phyloP scores from a whole-genome alignment of 2,329 filamentous ascomycete genomes.

The Fusarium goolgardi region DNA sequence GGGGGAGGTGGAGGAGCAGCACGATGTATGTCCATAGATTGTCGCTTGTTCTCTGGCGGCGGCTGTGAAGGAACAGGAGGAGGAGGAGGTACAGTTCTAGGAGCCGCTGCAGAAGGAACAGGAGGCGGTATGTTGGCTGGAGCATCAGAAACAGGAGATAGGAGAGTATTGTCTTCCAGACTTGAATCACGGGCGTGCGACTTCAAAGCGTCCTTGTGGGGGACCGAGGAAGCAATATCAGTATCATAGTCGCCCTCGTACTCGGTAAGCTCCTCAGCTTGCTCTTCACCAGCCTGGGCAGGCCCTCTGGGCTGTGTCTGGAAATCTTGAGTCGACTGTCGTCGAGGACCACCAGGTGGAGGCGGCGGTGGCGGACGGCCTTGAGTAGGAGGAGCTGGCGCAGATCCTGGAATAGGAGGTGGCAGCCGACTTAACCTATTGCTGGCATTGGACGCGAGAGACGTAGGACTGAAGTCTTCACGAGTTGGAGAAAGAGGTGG shows the following conservation, averaged over 20 bases:
- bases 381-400: constrained; percentile 62
- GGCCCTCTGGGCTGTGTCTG: constrained; percentile 56
- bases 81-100: constrained; percentile 72
- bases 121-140: constrained; percentile 66
- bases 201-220: constrained; percentile 92
- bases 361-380: constrained; percentile 75
- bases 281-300: constrained; percentile 66
- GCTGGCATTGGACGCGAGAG: constrained; percentile 57
- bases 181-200: constrained; percentile 82
- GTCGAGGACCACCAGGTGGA: constrained; percentile 66
- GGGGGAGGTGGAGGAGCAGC: constrained; percentile 75
- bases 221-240: constrained; percentile 93
- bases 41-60: constrained; percentile 64
- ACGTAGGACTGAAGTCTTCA: constrained; percentile 56
- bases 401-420: constrained; percentile 69
- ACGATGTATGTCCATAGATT: constrained; percentile 77
- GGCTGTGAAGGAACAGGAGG: constrained; percentile 74
- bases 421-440: constrained; percentile 69
- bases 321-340: constrained; percentile 69
- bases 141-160: constrained; percentile 62
- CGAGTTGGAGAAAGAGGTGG: constrained; percentile 49
- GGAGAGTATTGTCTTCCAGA: constrained; percentile 75
- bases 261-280: constrained; percentile 85
- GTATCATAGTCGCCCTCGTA: constrained; percentile 99
- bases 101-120: constrained; percentile 64